Conservation (phyloP, 768 basidiomycete species). For the Lactarius indigo region DNA sequence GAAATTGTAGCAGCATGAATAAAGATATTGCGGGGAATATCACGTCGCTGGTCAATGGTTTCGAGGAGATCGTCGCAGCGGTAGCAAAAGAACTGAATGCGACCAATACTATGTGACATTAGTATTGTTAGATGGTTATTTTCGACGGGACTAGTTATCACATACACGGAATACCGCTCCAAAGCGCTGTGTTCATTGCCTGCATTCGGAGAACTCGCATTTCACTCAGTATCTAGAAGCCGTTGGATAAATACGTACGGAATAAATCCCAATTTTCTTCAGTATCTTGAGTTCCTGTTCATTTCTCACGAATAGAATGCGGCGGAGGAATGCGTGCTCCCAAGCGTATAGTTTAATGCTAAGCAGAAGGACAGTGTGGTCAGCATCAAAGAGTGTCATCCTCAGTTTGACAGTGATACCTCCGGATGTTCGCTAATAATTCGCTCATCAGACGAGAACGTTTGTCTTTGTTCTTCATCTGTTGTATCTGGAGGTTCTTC, state of each 20-base stretch:
- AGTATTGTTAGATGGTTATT: slow-evolving; percentile 7
- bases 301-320: slow-evolving; percentile 76
- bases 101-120: slow-evolving; percentile 48
- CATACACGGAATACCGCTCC: slow-evolving; percentile 62
- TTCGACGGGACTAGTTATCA: background rate
- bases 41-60: slow-evolving; percentile 80
- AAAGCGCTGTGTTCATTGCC: slow-evolving; percentile 59
- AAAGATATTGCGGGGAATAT: slow-evolving; percentile 96
- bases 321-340: slow-evolving; percentile 86
- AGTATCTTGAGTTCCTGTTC: slow-evolving; percentile 80
- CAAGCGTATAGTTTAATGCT: slow-evolving; percentile 92
- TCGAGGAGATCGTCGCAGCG: slow-evolving; percentile 56
- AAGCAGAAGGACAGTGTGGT: background rate
- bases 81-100: slow-evolving; percentile 81
- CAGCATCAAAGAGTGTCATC: background rate
- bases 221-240: background rate
- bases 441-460: slow-evolving; percentile 89
- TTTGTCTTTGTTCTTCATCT: slow-evolving; percentile 92
- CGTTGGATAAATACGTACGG: slow-evolving; percentile 41
- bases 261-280: slow-evolving; percentile 73
- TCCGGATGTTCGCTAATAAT: slow-evolving; percentile 88
- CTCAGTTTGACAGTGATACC: slow-evolving; percentile 35
- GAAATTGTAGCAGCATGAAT: slow-evolving; percentile 85
- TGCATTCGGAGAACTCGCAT: slow-evolving; percentile 26
- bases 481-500: slow-evolving; percentile 75